Evolutionary conservation across 73 alveolate species (phyloP).

Genomic region (Tetrahymena elliotti): DNA sequence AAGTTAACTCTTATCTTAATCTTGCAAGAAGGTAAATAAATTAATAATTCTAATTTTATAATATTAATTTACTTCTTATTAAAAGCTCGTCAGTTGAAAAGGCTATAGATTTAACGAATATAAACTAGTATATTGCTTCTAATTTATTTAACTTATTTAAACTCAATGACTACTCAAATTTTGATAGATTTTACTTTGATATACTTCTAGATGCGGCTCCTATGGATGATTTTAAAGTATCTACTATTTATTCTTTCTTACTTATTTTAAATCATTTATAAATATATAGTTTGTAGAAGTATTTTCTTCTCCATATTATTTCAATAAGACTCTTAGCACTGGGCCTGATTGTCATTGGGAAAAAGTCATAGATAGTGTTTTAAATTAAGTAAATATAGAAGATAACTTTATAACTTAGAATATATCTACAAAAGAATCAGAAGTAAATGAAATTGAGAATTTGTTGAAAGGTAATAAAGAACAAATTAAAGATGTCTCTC

Average conservation of each 20-base stretch:
- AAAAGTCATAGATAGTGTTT: slow-evolving; percentile 22
- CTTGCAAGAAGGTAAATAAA: background rate
- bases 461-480: background rate
- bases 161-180: slow-evolving; percentile 19
- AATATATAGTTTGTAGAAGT: slow-evolving; percentile 30
- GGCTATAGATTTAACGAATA: slow-evolving; percentile 56
- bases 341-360: slow-evolving; percentile 41
- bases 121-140: slow-evolving; percentile 69
- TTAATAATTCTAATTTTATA: background rate
- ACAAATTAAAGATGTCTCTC: background rate
- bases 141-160: slow-evolving; percentile 46
- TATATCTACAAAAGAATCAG: background rate
- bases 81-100: slow-evolving; percentile 44
- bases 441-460: background rate
- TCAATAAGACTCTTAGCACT: background rate
- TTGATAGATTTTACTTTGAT: slow-evolving; percentile 10
- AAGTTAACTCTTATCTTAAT: background rate
- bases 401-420: slow-evolving; percentile 8
- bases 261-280: background rate
- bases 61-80: slow-evolving; percentile 27
- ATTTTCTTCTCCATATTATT: slow-evolving; percentile 14
- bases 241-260: background rate
- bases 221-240: slow-evolving; percentile 3
- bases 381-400: slow-evolving; percentile 17
- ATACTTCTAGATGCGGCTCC: slow-evolving; percentile 21